Conservation (phyloP, 805 yeast species). For the Hanseniaspora taiwanica region DNA sequence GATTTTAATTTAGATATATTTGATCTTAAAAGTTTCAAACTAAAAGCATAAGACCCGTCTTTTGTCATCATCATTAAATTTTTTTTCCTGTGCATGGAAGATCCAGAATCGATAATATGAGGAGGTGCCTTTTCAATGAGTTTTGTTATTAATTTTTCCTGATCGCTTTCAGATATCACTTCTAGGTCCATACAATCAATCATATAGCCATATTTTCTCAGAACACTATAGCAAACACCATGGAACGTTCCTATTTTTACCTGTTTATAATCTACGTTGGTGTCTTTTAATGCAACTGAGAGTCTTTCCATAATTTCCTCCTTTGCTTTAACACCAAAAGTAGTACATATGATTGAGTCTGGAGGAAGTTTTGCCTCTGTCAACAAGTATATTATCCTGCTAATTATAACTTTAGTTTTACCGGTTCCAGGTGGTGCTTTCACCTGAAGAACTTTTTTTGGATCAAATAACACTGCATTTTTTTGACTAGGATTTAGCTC, state of each 20-base stretch:
- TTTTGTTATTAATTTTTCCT: constrained; percentile 22
- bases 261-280: constrained; percentile 24
- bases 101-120: constrained; percentile 21
- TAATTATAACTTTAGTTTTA: constrained; percentile 71
- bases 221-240: constrained; percentile 53
- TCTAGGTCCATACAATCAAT: constrained; percentile 34
- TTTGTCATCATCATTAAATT: constrained; percentile 15
- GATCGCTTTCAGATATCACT: constrained; percentile 57
- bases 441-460: constrained; percentile 32
- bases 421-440: constrained; percentile 61
- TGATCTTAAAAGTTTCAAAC: constrained; percentile 27
- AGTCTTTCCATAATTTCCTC: constrained; percentile 67
- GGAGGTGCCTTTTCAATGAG: constrained; percentile 25
- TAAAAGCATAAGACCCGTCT: constrained; percentile 26
- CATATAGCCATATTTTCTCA: constrained; percentile 39
- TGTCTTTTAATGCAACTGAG: constrained; percentile 20
- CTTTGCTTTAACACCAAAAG: constrained; percentile 90
- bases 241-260: constrained; percentile 84
- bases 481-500: constrained; percentile 30
- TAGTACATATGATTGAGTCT: constrained; percentile 60
- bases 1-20: constrained; percentile 48
- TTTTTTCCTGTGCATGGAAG: constrained; percentile 15
- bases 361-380: constrained; percentile 41
- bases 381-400: constrained; percentile 64
- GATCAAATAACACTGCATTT: constrained; percentile 31